Evolutionary conservation across 768 basidiomycete species (phyloP).

Genomic region (Arthromyces matolae): DNA sequence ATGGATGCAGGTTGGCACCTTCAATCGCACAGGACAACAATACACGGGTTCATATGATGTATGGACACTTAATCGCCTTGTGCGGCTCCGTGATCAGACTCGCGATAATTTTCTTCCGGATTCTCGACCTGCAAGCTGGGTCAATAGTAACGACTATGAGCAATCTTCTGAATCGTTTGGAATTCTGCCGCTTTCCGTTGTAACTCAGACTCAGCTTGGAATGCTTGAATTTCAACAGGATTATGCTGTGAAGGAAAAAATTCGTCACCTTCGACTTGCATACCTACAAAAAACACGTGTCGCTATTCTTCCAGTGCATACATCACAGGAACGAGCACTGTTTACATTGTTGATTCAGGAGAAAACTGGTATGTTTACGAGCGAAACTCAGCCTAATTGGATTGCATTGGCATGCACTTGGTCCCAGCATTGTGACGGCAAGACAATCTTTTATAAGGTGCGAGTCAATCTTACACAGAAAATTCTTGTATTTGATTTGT

Average conservation of each 20-base stretch:
- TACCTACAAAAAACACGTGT: constrained; percentile 20
- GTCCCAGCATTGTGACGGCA: constrained; percentile 11
- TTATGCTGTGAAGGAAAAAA: neutral
- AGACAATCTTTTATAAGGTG: constrained; percentile 13
- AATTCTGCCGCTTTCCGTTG: constrained; percentile 18
- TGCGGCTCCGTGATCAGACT: too few relatives aligned
- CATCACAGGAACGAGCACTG: constrained; percentile 17
- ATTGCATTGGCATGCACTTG: constrained; percentile 8
- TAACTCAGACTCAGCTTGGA: constrained; percentile 5
- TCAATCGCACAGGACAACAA: too few relatives aligned
- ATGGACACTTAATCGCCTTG: too few relatives aligned
- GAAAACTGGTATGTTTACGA: neutral
- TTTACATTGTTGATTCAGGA: constrained; percentile 18
- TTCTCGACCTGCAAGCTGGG: too few relatives aligned
- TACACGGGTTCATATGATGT: too few relatives aligned
- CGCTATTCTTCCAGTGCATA: constrained; percentile 26
- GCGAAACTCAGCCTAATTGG: constrained; percentile 15
- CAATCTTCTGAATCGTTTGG: constrained; percentile 18
- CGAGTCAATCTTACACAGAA: too few relatives aligned
- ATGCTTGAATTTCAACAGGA: constrained; percentile 13
- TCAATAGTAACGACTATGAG: too few relatives aligned
- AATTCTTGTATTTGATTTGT: too few relatives aligned
- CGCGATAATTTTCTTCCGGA: too few relatives aligned
- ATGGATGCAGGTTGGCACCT: too few relatives aligned
- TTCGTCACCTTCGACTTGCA: neutral